Base-by-base conservation (phyloP, 805 yeast genomes). In the Saccharomycopsis lassenensis region DNA sequence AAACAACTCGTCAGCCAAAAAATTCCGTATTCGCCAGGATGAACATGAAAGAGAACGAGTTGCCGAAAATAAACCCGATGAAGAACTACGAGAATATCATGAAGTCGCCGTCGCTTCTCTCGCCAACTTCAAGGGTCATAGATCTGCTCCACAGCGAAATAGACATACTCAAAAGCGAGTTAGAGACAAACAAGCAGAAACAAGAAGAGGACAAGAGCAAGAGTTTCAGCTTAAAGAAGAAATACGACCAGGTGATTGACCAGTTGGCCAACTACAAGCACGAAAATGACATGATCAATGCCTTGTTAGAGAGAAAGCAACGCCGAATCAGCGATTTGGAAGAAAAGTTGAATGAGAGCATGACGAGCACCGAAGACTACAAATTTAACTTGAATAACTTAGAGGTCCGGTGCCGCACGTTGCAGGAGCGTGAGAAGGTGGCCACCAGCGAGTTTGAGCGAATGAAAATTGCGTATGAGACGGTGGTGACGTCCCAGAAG, bases 241-340 rank as follows among this genome's bases (percentile, higher is more conserved):
- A 71, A 55, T 60, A 75, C 47, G 75, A 70, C 46, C 59, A 67
- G 37, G 59, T 69, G 36, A 65, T 73, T 24, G 84, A 77, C 47
- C 81, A 76, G 54, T 55, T 77, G 42, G 73, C 84, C 21, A 76
- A 75, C 44, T 62, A 80, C 25, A 78, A 78, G 54, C 87, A 80
- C 52, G 89, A 84, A 49, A 77, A 77, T 47, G 86, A 81, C 45
- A 77, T 77, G 61, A 63, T 79, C 29, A 77, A 70, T 48, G 74
- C 85, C 1, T 58, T 81, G 44, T 57, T 83, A 40, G 72, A 69
- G 43, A 61, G 93, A 35, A 80, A 81, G 48, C 85, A 80, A 47
- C 63, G 87, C 35, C 62, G 83, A 36, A 68, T 81, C 18, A 49
- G 60, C 21, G 89, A 79, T 46, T 57, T 82, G 47, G 94, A 84